Conservation (phyloP, 306 rosid species). For the Hylodesmum podocarpum region DNA sequence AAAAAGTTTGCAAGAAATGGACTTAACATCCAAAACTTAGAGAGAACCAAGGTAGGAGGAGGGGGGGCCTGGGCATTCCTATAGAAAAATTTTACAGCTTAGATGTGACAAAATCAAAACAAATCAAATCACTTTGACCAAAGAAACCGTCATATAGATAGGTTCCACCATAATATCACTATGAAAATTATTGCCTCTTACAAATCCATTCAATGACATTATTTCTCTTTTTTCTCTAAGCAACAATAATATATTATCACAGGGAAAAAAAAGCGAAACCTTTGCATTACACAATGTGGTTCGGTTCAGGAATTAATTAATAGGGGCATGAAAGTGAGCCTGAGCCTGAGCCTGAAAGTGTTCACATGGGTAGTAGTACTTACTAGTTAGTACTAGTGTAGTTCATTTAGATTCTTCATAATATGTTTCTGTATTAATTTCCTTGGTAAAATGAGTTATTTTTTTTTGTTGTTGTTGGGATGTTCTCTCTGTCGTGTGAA, state of each 20-base stretch:
- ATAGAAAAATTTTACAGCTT: neutral
- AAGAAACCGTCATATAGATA: slow-evolving; percentile 5
- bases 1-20: neutral
- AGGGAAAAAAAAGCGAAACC: neutral
- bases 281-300: neutral
- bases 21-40: neutral
- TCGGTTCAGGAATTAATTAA: neutral
- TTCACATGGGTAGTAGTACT: slow-evolving; percentile 19
- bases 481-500: slow-evolving; percentile 21
- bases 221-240: neutral
- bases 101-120: slow-evolving; percentile 27
- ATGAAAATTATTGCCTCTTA: slow-evolving; percentile 26
- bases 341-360: neutral
- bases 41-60: neutral
- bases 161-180: slow-evolving; percentile 24
- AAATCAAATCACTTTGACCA: slow-evolving; percentile 25
- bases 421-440: neutral
- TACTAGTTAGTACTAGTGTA: no score
- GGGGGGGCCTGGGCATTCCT: slow-evolving; percentile 9
- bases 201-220: neutral
- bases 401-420: slow-evolving; percentile 9
- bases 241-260: neutral
- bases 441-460: neutral
- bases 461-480: neutral
- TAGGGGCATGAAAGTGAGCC: neutral